Evolutionary conservation across 108 stramenopile genomes (phyloP), one percentile per base, ranked within the genome.

Genomic region (Conticribra weissflogii): DNA sequence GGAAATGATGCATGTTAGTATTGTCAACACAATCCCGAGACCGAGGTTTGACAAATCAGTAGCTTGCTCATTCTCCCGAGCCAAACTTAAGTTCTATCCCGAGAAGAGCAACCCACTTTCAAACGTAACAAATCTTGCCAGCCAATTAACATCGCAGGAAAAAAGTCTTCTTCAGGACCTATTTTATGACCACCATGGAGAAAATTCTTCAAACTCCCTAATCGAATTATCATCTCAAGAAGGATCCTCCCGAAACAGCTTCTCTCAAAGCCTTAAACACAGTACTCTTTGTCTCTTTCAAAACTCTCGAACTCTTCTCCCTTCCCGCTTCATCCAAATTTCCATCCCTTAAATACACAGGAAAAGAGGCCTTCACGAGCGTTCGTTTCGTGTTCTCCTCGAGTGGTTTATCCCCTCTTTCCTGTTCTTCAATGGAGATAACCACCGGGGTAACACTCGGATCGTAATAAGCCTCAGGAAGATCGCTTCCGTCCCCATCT

Each of bases 251-350:
- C 5, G 71, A 72, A 23, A 79, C 78, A 19, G 78, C 78, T 18
- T 60, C 78, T 53, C 78, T 49, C 66, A 79, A 53, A 22, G 78
- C 64, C 36, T 72, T 68, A 52, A 79, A 79, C 0, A 79, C 66
- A 15, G 71, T 72, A 52, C 34, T 62, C 54, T 79, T 79, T 8
- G 78, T 79, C 56, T 79, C 78, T 66, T 72, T 79, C 66, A 79
- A 56, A 30, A 66, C 31, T 47, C 59, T 34, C 9, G 52, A 41
- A 41, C 46, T 22, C 27, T 24, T 36, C 18, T 67, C 53, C 36
- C 28, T 68, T 5, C 57, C 65, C 4, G 65, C 78, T 29, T 66
- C 71, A 46, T 63, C 46, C 29, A n/a, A 24, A 18, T 21, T n/a
- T 27, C 71, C 78, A 25, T 72, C 76, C 15, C 62, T 44, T 41